Evolutionary conservation across 495 filamentous ascomycete genomes (phyloP), one percentile per base, ranked within the genome.

Genomic region (Aspergillus affinis): DNA sequence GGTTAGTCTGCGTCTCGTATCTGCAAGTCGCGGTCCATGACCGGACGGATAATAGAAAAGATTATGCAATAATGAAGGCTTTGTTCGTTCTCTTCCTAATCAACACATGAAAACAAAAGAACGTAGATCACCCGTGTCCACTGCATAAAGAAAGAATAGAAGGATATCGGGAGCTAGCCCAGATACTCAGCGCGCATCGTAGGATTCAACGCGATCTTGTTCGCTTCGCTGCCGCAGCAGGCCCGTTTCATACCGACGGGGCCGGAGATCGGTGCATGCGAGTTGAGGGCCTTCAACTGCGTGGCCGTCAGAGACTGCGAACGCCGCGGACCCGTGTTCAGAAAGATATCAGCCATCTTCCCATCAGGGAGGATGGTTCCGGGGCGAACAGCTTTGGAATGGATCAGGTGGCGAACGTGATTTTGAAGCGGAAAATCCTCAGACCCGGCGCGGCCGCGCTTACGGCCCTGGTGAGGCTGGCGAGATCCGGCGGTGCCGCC

Each of bases 361-460:
- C 69, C 74, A 55, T 82, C 77, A 17, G 72, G 73, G 7, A 80
- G 59, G 13, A 80, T 65, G 12, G 65, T 66, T 48, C 68, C 65
- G 19, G 72, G 68, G 51, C 66, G 66, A 53, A 71, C 64, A 32
- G 64, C 61, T 54, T 67, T 66, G 54, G 62, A 65, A 45, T 69
- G 71, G 58, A 81, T 76, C 54, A 82, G 51, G 21, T 87, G 81
- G 58, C 90, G 89, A 47, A 94, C 89, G 60, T 90, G 86, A 51
- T 86, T 84, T 70, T 94, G 90, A 17, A 93, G 77, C 21, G 78
- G 71, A 26, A 80, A 69, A 60, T 92, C 89, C 55, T 88, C 83
- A 18, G 88, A 91, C 21, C 81, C 73, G 5, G 89, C 82, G 44
- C 90, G 82, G 64, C 84, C 85, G 53, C 91, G 88, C 72, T 95